Base-by-base conservation (phyloP, 1,139 yeast species). In the Candida labiduridarum region DNA sequence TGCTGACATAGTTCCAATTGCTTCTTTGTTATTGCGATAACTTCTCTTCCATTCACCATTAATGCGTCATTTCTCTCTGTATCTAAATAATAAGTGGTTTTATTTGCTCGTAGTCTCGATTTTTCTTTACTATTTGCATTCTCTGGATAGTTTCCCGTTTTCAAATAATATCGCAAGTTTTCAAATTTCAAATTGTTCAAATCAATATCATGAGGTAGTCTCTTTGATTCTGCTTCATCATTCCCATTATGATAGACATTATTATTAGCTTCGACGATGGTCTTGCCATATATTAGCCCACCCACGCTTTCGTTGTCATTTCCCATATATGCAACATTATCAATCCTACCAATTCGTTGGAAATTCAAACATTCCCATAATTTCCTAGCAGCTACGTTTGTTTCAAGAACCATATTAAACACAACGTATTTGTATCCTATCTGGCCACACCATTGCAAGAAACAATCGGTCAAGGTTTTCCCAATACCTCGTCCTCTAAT, bases 401-500 rank as follows among this genome's bases (percentile, higher is more conserved):
- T 85, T 59, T 90, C 97, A 67, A 90, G 94, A 3, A 94, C 92
- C 48, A 94, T 72, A 56, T 92, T 90, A 70, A 94, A 89, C 54
- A 89, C 82, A 11, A 90, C 81, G 56, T 90, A 87, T 0, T 92
- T 87, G 67, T 88, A 94, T 1, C 97, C 97, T 42, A 92, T 73
- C 53, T 84, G 74, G 4, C 95, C 96, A 1, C 97, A 91, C 98
- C 98, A 94, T 55, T 87, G 90, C 27, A 91, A 66, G 60, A 83
- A 90, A 57, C 96, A 86, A 59, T 89, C 96, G 10, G 90, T 85
- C 55, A 94, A 67, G 0, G 95, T 87, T 52, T 85, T 75, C 4
- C 99, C 99, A 41, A 94, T 88, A 3, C 98, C 97, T 63, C 87
- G 87, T n/a, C 95, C 94, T 58, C 99, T 72, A 56, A 89, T 89